Percentiles rank a stretch among this genome's conserved stretches.
Conservation (phyloP, 257 asterid genomes). For the Cordia subcordata region DNA sequence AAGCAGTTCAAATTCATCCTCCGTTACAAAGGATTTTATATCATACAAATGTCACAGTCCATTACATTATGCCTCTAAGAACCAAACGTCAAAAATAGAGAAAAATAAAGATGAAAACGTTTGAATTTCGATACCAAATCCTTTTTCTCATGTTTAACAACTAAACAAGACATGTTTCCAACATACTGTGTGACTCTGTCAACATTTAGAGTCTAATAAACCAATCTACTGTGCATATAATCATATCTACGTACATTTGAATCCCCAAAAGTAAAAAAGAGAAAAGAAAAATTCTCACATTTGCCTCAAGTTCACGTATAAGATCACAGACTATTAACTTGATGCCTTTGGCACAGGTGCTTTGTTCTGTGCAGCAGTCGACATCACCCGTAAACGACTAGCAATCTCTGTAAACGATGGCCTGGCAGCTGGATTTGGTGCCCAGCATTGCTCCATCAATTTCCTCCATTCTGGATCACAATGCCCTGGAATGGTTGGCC, state of each 20-base stretch:
- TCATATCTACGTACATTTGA: not conserved
- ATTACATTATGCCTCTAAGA: too few species aligned
- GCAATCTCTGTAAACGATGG: conserved; percentile 86
- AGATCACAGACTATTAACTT: conserved; percentile 10
- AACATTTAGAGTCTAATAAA: not conserved
- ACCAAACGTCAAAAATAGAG: too few species aligned
- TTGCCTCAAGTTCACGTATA: too few species aligned
- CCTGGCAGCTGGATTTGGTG: conserved; percentile 76
- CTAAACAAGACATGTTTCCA: not conserved
- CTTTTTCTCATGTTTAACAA: not conserved
- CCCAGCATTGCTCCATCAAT: conserved; percentile 92
- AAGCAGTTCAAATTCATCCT: too few species aligned
- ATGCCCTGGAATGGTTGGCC: conserved; percentile 82
- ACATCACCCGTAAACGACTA: conserved; percentile 67
- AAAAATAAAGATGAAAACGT: too few species aligned
- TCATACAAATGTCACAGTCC: not conserved
- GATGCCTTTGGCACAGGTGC: conserved; percentile 30
- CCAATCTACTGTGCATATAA: conserved; percentile 5
- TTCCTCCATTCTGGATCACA: conserved; percentile 90
- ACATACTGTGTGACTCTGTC: not conserved
- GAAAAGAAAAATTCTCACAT: conserved; percentile 3
- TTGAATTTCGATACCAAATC: too few species aligned
- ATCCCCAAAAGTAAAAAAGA: too few species aligned
- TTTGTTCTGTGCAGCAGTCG: conserved; percentile 40
- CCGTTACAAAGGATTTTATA: too few species aligned